Evolutionary conservation across 176 grass and related monocot genomes (phyloP).

Genomic region (Chloris gayana): DNA sequence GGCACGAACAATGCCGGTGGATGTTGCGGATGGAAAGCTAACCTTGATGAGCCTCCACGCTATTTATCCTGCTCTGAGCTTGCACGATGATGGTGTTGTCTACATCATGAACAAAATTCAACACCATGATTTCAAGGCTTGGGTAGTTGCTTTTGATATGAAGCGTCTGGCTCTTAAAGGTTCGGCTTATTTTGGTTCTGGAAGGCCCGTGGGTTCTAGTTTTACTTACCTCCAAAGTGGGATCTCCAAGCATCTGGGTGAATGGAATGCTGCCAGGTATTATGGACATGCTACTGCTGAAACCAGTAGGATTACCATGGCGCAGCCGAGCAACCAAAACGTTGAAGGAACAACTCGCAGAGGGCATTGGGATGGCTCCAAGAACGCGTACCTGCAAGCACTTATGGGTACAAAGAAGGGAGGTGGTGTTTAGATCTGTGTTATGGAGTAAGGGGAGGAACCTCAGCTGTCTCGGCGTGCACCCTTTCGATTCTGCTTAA

Average conservation of each 20-base stretch:
- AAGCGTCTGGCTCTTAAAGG: background rate
- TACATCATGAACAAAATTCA: background rate
- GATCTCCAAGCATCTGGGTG: constrained; percentile 16
- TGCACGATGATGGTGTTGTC: constrained; percentile 27
- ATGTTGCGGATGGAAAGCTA: background rate
- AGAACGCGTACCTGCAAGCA: too few species aligned
- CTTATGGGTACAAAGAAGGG: too few species aligned
- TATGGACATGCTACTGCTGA: background rate
- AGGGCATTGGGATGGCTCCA: too few species aligned
- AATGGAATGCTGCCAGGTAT: background rate
- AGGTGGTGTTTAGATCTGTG: too few species aligned
- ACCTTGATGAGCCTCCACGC: background rate
- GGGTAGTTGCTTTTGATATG: constrained; percentile 19
- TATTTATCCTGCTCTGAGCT: constrained; percentile 19
- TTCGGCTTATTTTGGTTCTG: background rate
- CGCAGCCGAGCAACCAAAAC: too few species aligned
- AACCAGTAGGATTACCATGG: too few species aligned
- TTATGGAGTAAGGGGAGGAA: too few species aligned
- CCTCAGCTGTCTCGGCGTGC: too few species aligned
- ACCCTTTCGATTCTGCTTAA: too few species aligned
- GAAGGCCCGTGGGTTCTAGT: background rate
- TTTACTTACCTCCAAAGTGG: constrained; percentile 7
- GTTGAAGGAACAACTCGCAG: too few species aligned
- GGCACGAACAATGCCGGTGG: background rate
- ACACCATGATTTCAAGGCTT: background rate